Percentiles rank a stretch among this genome's conserved stretches.
phyloP scores from a whole-genome alignment of 2,329 filamentous ascomycete species.

The Aspergillus tubingensis region DNA sequence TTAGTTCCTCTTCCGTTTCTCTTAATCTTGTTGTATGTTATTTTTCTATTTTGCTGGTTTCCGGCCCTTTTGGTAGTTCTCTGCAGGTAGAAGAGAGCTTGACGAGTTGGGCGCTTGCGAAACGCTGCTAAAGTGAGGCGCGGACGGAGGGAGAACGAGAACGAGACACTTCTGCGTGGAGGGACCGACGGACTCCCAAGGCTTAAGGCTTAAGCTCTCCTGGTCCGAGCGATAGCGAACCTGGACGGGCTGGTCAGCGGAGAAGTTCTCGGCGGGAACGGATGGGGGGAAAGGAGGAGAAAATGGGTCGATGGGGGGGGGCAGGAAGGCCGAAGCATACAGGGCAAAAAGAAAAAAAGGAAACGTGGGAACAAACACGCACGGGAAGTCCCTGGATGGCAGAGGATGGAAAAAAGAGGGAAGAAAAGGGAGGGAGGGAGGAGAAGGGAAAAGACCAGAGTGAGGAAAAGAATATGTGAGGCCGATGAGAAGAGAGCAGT shows the following conservation, averaged over 20 bases:
- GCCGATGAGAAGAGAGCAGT: constrained; percentile 17
- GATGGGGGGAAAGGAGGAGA: not conserved
- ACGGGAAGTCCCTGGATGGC: not conserved
- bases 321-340: not conserved
- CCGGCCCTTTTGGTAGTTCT: not conserved
- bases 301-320: not conserved
- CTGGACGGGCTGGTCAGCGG: constrained; percentile 9
- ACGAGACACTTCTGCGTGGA: constrained; percentile 8
- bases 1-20: not conserved
- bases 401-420: constrained; percentile 15
- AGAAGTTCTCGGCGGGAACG: constrained; percentile 3
- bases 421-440: constrained; percentile 12
- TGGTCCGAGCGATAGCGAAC: constrained; percentile 9
- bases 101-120: constrained; percentile 14
- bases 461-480: constrained; percentile 7
- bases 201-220: not conserved
- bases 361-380: constrained; percentile 7
- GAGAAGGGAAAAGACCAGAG: constrained; percentile 2
- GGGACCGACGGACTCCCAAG: constrained; percentile 9
- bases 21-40: not conserved
- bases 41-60: constrained; percentile 1
- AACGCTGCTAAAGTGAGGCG: constrained; percentile 18
- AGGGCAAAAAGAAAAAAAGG: constrained; percentile 1
- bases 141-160: constrained; percentile 5
- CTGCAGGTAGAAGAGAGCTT: constrained; percentile 9